Evolutionary conservation across 2,329 filamentous ascomycete genomes (phyloP).

Genomic region (Neoascochyta sp.): DNA sequence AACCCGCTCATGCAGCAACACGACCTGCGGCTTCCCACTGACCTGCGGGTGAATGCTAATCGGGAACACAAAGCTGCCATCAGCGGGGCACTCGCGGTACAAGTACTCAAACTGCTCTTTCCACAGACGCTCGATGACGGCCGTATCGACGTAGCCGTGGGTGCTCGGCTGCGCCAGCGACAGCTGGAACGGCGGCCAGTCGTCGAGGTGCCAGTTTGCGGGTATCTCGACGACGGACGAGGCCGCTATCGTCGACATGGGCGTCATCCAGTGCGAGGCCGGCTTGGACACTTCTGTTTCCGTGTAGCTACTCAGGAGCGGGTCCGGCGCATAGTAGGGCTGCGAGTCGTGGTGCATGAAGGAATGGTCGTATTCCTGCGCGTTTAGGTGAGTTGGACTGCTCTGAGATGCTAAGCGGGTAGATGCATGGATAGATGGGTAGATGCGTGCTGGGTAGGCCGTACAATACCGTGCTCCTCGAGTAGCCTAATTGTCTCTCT

Average conservation of each 20-base stretch:
- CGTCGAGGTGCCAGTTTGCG: slow-evolving; percentile 50
- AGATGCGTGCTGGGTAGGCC: background rate
- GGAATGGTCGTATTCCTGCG: slow-evolving; percentile 50
- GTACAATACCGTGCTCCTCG: slow-evolving; percentile 41
- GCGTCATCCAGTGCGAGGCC: slow-evolving; percentile 39
- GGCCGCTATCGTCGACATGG: slow-evolving; percentile 32
- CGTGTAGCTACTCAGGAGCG: slow-evolving; percentile 43
- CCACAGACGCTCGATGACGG: slow-evolving; percentile 44
- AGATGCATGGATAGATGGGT: too few species aligned
- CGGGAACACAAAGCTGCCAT: slow-evolving; percentile 47
- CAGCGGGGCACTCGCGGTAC: slow-evolving; percentile 40
- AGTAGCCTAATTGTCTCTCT: slow-evolving; percentile 40
- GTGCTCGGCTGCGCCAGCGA: slow-evolving; percentile 53
- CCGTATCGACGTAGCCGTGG: slow-evolving; percentile 45
- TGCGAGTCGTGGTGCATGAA: slow-evolving; percentile 51
- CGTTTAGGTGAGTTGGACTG: background rate
- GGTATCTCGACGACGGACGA: slow-evolving; percentile 45
- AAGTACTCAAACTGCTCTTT: slow-evolving; percentile 47
- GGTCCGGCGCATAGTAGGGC: slow-evolving; percentile 35
- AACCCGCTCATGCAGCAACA: slow-evolving; percentile 47
- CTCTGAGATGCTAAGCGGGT: too few species aligned
- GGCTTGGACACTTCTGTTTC: slow-evolving; percentile 31
- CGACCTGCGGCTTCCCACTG: slow-evolving; percentile 47
- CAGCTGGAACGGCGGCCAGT: slow-evolving; percentile 46
- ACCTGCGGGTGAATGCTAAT: slow-evolving; percentile 50